A percentile compares a stretch with the other conserved stretches of the same genome.
These are phyloP conservation scores for Chloroidium sp. DNA, from an alignment of 163 green algal species.

Conservation along the genomic window DNA sequence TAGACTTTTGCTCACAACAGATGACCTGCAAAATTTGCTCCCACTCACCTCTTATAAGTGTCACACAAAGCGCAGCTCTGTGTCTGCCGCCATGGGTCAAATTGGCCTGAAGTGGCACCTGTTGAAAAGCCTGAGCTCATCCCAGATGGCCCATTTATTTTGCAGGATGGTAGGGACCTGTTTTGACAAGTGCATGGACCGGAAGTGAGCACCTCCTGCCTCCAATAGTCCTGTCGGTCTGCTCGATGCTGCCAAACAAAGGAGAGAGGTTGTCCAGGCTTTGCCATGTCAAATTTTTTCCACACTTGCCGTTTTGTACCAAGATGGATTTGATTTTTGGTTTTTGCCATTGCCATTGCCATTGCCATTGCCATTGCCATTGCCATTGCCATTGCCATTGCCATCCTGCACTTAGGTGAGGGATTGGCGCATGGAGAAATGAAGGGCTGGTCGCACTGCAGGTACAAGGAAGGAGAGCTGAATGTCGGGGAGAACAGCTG, in stretches of 20 bases:
- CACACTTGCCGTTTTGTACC: too few relatives aligned
- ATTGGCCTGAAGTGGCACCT: too few relatives aligned
- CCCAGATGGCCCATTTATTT: neutral
- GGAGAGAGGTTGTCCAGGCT: neutral
- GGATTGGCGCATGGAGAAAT: neutral
- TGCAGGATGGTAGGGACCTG: slow-evolving; percentile 79
- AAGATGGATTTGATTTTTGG: too few relatives aligned
- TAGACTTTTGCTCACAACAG: slow-evolving; percentile 16
- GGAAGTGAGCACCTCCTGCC: slow-evolving; percentile 27
- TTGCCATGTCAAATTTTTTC: too few relatives aligned
- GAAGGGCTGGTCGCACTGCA: slow-evolving; percentile 24
- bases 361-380: neutral
- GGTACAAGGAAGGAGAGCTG: slow-evolving; percentile 88
- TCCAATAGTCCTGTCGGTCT: too few relatives aligned
- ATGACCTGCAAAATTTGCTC: too few relatives aligned
- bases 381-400: neutral
- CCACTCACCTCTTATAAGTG: too few relatives aligned
- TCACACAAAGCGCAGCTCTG: too few relatives aligned
- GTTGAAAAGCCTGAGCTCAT: too few relatives aligned
- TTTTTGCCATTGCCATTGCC: too few relatives aligned
- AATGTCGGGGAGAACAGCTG: slow-evolving; percentile 94
- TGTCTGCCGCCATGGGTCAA: too few relatives aligned
- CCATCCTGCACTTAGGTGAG: neutral
- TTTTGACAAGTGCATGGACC: slow-evolving; percentile 77
- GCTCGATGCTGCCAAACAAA: too few relatives aligned